These are phyloP conservation scores for Nicotiana benthamiana DNA, from an alignment of 257 asterid genomes.

Conservation along the genomic window DNA sequence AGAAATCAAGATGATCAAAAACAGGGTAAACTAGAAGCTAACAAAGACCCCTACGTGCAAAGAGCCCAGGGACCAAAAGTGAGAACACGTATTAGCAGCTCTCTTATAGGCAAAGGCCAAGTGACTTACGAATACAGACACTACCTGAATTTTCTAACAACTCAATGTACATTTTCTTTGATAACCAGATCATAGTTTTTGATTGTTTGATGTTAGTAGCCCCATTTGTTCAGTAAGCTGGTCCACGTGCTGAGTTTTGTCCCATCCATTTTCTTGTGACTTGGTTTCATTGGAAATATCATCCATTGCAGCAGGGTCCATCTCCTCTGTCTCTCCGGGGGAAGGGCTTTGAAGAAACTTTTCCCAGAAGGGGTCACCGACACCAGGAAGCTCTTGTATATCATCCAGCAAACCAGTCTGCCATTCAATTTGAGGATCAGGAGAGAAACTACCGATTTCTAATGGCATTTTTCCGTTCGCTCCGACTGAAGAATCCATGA, in stretches of 20 bases:
- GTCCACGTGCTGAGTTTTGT: conserved; percentile 49
- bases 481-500: conserved; percentile 30
- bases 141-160: neutral
- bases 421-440: conserved; percentile 58
- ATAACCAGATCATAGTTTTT: conserved; percentile 21
- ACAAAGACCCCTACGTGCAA: neutral
- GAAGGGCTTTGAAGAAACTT: conserved; percentile 59
- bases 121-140: neutral
- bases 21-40: neutral
- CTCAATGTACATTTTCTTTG: neutral
- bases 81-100: neutral
- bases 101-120: neutral
- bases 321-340: conserved; percentile 26
- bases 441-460: conserved; percentile 43
- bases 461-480: conserved; percentile 26
- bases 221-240: conserved; percentile 86
- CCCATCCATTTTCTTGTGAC: conserved; percentile 46
- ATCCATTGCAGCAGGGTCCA: conserved; percentile 23
- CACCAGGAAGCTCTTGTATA: conserved; percentile 60
- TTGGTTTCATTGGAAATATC: conserved; percentile 35
- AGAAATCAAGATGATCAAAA: neutral
- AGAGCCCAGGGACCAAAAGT: neutral
- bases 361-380: conserved; percentile 83
- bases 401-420: conserved; percentile 47
- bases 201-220: conserved; percentile 52